Evolutionary conservation across 2,329 filamentous ascomycete species (phyloP).

Genomic region (Zymoseptoria brevis): DNA sequence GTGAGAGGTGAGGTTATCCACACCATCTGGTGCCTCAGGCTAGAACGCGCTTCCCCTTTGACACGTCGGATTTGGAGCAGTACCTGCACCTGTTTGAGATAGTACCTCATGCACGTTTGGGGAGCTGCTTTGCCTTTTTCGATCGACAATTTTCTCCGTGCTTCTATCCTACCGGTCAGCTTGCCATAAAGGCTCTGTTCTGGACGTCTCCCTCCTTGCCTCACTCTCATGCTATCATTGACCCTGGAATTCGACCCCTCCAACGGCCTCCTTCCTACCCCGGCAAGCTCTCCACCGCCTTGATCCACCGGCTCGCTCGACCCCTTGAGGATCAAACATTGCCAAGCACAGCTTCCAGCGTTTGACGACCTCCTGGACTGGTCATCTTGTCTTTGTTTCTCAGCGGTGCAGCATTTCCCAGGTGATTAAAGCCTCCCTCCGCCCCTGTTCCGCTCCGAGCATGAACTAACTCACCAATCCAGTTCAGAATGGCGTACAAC

Average conservation of each 20-base stretch:
- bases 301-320: background rate
- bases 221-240: background rate
- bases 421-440: background rate
- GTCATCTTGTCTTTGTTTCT: background rate
- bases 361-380: background rate
- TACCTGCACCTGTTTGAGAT: background rate
- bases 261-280: constrained; percentile 8
- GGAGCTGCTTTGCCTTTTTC: background rate
- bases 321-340: background rate
- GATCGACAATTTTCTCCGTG: background rate
- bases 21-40: background rate
- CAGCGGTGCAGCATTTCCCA: background rate
- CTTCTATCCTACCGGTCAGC: background rate
- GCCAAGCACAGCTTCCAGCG: background rate
- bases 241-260: constrained; percentile 6
- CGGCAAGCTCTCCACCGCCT: constrained; percentile 4
- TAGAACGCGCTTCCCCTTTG: background rate
- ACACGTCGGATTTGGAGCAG: background rate
- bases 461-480: background rate
- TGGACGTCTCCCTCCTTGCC: background rate
- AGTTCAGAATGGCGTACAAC: constrained; percentile 11
- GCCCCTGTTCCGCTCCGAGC: background rate
- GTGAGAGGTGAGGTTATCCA: background rate
- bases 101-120: background rate
- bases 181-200: background rate